Conservation (phyloP, 805 yeast species). For the Kodamaea jinghongensis region DNA sequence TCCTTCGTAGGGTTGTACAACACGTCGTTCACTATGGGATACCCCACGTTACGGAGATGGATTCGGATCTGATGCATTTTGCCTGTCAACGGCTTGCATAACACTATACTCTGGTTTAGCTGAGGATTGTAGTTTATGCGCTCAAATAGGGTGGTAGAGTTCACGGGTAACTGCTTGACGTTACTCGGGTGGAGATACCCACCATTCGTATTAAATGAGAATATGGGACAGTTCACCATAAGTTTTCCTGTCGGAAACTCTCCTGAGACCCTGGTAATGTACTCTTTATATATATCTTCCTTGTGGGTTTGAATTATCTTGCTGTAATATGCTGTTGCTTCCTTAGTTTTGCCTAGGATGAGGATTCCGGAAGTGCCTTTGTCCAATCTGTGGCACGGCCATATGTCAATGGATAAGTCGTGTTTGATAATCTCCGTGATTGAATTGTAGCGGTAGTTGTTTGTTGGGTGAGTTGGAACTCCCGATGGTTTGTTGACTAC, state of each 20-base stretch:
- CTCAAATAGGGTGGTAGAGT: constrained; percentile 34
- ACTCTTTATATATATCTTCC: constrained; percentile 35
- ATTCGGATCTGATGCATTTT: constrained; percentile 58
- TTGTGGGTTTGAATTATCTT: constrained; percentile 27
- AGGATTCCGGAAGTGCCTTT: constrained; percentile 51
- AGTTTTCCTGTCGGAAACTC: constrained; percentile 33
- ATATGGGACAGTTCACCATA: constrained; percentile 39
- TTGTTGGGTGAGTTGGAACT: constrained; percentile 53
- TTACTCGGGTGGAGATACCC: constrained; percentile 28
- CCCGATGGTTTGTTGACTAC: constrained; percentile 54
- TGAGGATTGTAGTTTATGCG: constrained; percentile 26
- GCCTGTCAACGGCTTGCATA: constrained; percentile 51
- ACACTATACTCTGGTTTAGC: constrained; percentile 41
- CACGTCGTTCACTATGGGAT: constrained; percentile 81
- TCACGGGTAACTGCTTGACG: constrained; percentile 21
- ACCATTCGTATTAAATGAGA: constrained; percentile 33
- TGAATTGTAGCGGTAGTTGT: constrained; percentile 42
- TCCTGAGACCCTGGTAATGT: constrained; percentile 45
- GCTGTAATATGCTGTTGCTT: constrained; percentile 31
- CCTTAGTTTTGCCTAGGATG: constrained; percentile 39
- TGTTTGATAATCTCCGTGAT: constrained; percentile 40
- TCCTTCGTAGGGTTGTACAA: constrained; percentile 24
- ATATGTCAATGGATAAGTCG: constrained; percentile 27
- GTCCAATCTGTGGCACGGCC: constrained; percentile 51
- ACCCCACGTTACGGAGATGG: constrained; percentile 47